These are phyloP conservation scores for Amphicarpaea edgeworthii DNA, from an alignment of 306 rosid species.

Conservation along the genomic window DNA sequence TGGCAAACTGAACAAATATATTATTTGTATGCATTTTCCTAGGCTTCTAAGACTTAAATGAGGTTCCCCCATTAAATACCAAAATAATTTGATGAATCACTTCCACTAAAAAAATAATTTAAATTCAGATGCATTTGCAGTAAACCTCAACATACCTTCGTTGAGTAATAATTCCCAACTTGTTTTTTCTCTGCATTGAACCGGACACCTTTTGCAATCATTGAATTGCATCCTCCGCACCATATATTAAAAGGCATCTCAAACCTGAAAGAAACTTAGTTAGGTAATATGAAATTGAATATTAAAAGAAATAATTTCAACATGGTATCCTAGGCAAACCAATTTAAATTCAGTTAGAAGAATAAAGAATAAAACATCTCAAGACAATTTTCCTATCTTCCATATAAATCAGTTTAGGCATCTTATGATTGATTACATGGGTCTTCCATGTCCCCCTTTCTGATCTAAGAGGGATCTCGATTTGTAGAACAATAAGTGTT, in stretches of 20 bases:
- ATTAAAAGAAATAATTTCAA: conserved; percentile 1
- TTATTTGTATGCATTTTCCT: too few relatives aligned
- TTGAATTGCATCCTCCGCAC: conserved; percentile 98
- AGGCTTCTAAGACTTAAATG: background rate
- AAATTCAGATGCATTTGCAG: conserved; percentile 8
- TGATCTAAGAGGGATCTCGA: background rate
- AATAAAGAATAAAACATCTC: conserved; percentile 25
- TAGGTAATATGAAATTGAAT: conserved; percentile 2
- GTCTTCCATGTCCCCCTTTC: background rate
- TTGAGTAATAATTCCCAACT: conserved; percentile 92
- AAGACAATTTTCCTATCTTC: background rate
- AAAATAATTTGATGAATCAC: conserved; percentile 10
- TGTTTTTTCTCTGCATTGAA: conserved; percentile 95
- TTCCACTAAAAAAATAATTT: background rate
- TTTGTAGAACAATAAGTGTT: background rate
- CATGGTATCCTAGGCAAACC: background rate
- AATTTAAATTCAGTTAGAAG: background rate
- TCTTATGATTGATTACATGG: background rate
- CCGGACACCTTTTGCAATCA: conserved; percentile 95
- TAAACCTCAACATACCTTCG: conserved; percentile 63
- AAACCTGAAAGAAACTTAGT: conserved; percentile 58
- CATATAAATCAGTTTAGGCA: background rate
- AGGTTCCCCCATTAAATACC: background rate
- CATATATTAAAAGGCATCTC: conserved; percentile 95
- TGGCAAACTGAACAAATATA: too few relatives aligned